Evolutionary conservation across 2,329 filamentous ascomycete genomes (phyloP).

Genomic region (Nemania abortiva): DNA sequence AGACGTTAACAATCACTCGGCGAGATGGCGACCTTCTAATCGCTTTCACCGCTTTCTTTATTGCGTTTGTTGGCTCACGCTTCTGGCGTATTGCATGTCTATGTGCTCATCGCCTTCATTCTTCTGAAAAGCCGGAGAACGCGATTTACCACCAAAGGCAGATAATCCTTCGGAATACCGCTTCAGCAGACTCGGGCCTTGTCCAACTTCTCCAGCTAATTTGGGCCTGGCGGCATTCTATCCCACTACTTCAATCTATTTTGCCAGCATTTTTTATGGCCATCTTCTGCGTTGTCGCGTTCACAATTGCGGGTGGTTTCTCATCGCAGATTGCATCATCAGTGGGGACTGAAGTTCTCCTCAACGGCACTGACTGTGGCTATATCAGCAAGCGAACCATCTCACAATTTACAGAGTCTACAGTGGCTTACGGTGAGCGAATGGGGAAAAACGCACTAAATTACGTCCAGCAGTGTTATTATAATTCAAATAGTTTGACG

Average conservation of each 20-base stretch:
- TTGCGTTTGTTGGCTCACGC: conserved; percentile 14
- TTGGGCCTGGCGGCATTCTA: conserved; percentile 5
- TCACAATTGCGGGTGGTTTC: conserved; percentile 14
- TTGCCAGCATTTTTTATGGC: neutral
- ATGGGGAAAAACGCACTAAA: conserved; percentile 7
- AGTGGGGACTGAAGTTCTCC: neutral
- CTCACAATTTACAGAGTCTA: too few species aligned
- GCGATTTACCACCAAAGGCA: conserved; percentile 6
- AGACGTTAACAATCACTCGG: conserved; percentile 7
- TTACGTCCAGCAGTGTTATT: conserved; percentile 28
- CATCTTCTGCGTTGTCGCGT: neutral
- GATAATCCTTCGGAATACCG: conserved; percentile 6
- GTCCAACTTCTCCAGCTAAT: neutral
- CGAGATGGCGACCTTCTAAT: conserved; percentile 14
- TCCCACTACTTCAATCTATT: neutral
- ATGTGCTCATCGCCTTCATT: neutral
- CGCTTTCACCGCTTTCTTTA: conserved; percentile 19
- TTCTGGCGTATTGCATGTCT: conserved; percentile 9
- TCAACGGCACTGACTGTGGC: neutral
- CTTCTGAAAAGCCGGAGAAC: neutral
- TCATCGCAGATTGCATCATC: conserved; percentile 21
- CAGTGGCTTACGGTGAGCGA: neutral
- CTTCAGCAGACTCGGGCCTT: conserved; percentile 7
- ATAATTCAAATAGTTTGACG: neutral
- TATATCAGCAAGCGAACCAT: too few species aligned